Conservation (phyloP, 257 asterid species). For the Thymus mandschuricus region DNA sequence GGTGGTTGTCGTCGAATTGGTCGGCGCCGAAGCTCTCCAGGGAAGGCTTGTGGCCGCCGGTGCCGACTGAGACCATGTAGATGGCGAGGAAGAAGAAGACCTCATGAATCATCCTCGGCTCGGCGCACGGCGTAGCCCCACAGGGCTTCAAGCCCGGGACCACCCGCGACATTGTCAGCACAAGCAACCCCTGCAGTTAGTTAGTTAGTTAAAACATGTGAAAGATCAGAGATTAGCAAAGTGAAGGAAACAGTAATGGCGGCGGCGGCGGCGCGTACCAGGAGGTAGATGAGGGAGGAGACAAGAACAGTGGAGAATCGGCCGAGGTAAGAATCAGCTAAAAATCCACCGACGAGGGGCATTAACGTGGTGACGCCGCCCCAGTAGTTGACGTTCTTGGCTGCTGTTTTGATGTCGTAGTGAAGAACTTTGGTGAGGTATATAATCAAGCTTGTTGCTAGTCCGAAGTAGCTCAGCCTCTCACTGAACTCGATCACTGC, state of each 20-base stretch:
- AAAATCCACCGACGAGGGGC: conserved; percentile 88
- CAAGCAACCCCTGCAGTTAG: conserved; percentile 65
- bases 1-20: conserved; percentile 88
- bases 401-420: conserved; percentile 78
- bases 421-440: conserved; percentile 79
- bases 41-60: conserved; percentile 92
- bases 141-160: conserved; percentile 67
- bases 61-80: conserved; percentile 77
- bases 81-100: conserved; percentile 70
- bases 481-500: conserved; percentile 86
- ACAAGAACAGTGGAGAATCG: conserved; percentile 72
- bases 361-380: conserved; percentile 77
- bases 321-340: conserved; percentile 91
- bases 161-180: conserved; percentile 67
- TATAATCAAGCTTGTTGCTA: conserved; percentile 75
- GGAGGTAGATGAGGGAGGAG: conserved; percentile 64
- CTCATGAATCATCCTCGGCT: conserved; percentile 55
- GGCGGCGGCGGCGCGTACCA: conserved; percentile 33
- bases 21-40: conserved; percentile 97
- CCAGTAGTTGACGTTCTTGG: conserved; percentile 78
- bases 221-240: too few relatives aligned
- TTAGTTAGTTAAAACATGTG: too few relatives aligned
- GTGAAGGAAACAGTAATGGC: too few relatives aligned
- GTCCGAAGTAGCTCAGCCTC: conserved; percentile 83
- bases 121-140: conserved; percentile 30